These are phyloP conservation scores for Venturia carpophila DNA, from an alignment of 2,329 filamentous ascomycete genomes.

Conservation along the genomic window DNA sequence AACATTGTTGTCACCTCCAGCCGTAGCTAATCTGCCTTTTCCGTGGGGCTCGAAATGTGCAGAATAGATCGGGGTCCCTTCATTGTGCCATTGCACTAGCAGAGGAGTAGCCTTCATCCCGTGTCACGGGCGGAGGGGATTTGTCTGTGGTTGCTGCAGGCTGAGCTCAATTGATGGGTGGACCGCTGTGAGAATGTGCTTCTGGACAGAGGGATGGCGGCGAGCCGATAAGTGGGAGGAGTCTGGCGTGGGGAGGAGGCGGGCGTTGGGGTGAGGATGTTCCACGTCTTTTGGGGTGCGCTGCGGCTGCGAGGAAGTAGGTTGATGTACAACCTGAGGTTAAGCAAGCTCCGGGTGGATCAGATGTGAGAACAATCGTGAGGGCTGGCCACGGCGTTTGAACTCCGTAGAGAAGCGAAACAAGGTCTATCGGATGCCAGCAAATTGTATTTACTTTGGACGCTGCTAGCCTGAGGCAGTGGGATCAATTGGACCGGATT, in stretches of 20 bases:
- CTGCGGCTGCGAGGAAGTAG: conserved; percentile 10
- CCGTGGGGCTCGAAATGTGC: conserved; percentile 91
- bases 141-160: neutral
- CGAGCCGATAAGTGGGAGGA: neutral
- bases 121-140: neutral
- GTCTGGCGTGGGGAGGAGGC: conserved; percentile 1
- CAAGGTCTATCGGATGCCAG: neutral
- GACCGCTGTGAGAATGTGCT: neutral
- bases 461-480: neutral
- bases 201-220: neutral
- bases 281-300: neutral
- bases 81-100: conserved; percentile 98
- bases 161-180: neutral
- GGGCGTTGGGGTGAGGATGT: neutral
- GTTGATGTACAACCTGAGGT: neutral
- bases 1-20: conserved; percentile 93
- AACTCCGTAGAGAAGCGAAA: neutral
- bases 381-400: conserved; percentile 4
- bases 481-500: neutral
- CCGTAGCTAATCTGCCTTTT: conserved; percentile 86
- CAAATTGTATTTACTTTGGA: neutral
- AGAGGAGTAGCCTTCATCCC: conserved; percentile 90
- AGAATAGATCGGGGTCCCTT: conserved; percentile 94
- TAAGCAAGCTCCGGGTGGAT: neutral
- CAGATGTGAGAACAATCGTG: conserved; percentile 1